phyloP scores from a whole-genome alignment of 2,329 filamentous ascomycete genomes.

The Colletotrichum simmondsii region DNA sequence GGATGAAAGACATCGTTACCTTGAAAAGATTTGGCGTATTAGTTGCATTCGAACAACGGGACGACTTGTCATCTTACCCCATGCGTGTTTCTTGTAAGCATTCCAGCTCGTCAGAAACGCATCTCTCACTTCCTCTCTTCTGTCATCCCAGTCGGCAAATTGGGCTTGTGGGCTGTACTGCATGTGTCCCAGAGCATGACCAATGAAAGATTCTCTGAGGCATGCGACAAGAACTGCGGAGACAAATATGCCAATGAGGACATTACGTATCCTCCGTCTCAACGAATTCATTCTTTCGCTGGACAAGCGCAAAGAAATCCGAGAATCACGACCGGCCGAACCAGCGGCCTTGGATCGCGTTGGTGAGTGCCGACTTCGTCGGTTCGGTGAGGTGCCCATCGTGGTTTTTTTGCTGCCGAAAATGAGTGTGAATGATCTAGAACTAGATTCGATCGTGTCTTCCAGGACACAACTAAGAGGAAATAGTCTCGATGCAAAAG shows the following conservation, averaged over 20 bases:
- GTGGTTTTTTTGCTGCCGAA: neutral
- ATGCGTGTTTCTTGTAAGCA: constrained; percentile 90
- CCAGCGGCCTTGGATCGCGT: neutral
- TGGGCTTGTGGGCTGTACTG: constrained; percentile 21
- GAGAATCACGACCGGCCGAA: neutral
- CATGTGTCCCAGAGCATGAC: neutral
- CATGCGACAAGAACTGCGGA: neutral
- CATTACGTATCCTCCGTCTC: neutral
- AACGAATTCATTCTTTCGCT: neutral
- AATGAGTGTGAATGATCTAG: neutral
- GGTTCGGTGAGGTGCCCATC: neutral
- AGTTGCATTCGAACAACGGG: neutral
- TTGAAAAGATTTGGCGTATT: constrained; percentile 30
- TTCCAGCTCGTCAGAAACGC: constrained; percentile 93
- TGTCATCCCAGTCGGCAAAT: constrained; percentile 77
- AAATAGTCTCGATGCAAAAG: neutral
- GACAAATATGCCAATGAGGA: neutral
- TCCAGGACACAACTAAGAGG: neutral
- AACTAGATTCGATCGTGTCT: neutral
- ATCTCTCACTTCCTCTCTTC: constrained; percentile 84
- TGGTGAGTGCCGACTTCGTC: neutral
- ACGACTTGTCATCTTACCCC: constrained; percentile 72
- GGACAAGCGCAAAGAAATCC: neutral
- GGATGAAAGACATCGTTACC: constrained; percentile 76
- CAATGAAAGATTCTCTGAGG: neutral